These are phyloP conservation scores for Fusarium mundagurra DNA, from an alignment of 2,329 filamentous ascomycete genomes.

Conservation along the genomic window DNA sequence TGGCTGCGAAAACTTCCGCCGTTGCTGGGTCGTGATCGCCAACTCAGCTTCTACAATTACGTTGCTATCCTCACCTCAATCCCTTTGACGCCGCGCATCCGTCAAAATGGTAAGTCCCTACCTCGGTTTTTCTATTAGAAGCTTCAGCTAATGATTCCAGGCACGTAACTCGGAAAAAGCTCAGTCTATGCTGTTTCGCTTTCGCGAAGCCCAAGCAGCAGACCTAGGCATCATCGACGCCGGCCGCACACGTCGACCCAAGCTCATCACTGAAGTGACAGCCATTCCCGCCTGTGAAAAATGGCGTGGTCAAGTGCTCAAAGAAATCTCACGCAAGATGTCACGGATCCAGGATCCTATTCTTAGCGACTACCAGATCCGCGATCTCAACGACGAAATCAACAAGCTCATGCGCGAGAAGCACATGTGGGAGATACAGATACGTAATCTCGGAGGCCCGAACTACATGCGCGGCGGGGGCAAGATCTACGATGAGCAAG, in stretches of 20 bases:
- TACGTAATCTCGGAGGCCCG: conserved; percentile 92
- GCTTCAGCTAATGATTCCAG: conserved; percentile 55
- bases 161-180: conserved; percentile 98
- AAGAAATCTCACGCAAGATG: conserved; percentile 96
- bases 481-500: conserved; percentile 78
- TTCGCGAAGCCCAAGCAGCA: conserved; percentile 95
- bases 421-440: conserved; percentile 98
- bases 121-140: accelerated
- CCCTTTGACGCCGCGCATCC: conserved; percentile 11
- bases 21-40: conserved; percentile 31
- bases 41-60: conserved; percentile 20
- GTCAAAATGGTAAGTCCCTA: conserved; percentile 41
- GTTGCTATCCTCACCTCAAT: conserved; percentile 2
- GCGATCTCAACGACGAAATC: conserved; percentile 98
- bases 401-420: conserved; percentile 99
- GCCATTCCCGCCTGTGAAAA: conserved; percentile 91
- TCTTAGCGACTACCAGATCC: conserved; percentile 95
- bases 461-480: conserved; percentile 88
- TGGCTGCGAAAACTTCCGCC: conserved; percentile 42
- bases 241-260: conserved; percentile 87
- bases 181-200: conserved; percentile 99
- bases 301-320: conserved; percentile 97
- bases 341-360: conserved; percentile 92
- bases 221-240: conserved; percentile 97
- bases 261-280: conserved; percentile 87